phyloP scores from a whole-genome alignment of 1,284 basidiomycete species.

The Neonothopanus nambi region DNA sequence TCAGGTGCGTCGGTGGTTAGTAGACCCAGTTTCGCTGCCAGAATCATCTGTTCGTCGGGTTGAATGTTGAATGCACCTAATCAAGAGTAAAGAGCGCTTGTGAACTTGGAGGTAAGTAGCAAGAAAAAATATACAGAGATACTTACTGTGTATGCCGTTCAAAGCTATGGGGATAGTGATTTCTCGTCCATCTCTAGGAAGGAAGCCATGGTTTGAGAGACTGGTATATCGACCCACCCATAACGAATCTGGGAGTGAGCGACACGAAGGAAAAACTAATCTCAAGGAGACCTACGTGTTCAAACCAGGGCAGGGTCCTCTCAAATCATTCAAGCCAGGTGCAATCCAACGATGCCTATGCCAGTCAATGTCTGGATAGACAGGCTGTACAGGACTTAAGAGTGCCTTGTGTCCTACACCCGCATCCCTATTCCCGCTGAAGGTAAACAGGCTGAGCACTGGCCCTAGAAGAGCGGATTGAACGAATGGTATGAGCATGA shows the following conservation, averaged over 20 bases:
- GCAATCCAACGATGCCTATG: no score
- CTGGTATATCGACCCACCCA: neutral
- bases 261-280: no score
- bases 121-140: neutral
- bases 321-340: constrained; percentile 11
- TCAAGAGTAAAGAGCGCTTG: no score
- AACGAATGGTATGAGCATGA: no score
- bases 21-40: constrained; percentile 10
- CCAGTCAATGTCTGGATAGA: no score
- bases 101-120: no score
- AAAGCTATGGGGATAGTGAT: constrained; percentile 1
- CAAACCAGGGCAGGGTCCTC: constrained; percentile 21
- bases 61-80: constrained; percentile 9
- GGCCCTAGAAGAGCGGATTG: no score
- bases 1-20: constrained; percentile 10
- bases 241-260: no score
- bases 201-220: constrained; percentile 11
- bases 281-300: constrained; percentile 15
- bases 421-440: no score
- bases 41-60: neutral
- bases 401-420: no score
- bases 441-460: no score
- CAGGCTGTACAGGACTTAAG: no score
- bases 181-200: constrained; percentile 5
- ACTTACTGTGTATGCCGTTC: constrained; percentile 10